Evolutionary conservation across 805 yeast genomes (phyloP).

Genomic region (Wickerhamiella alocasiicola): DNA sequence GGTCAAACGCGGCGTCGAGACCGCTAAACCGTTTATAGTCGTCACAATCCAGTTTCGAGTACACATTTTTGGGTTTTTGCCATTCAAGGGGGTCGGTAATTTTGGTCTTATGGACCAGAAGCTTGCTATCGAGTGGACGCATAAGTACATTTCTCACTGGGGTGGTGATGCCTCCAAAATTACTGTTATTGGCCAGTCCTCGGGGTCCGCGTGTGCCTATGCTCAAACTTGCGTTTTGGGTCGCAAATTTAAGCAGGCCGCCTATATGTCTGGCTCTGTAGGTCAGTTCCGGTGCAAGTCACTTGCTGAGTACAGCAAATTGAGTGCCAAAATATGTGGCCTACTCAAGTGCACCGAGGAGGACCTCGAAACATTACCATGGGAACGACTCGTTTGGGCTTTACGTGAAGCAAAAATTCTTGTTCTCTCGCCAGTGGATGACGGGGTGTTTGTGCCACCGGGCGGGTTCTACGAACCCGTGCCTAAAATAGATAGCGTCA

Average conservation of each 20-base stretch:
- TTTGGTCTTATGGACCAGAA: constrained; percentile 39
- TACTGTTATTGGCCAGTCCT: constrained; percentile 36
- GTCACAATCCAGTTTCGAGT: constrained; percentile 32
- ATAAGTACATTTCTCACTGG: constrained; percentile 31
- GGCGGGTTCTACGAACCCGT: constrained; percentile 16
- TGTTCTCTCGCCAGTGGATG: constrained; percentile 22
- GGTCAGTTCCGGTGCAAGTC: constrained; percentile 7
- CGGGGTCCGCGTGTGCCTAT: constrained; percentile 36
- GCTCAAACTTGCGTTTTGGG: constrained; percentile 15
- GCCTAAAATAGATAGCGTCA: constrained; percentile 15
- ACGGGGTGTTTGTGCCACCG: constrained; percentile 20
- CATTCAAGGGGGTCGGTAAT: constrained; percentile 28
- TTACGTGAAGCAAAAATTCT: constrained; percentile 18
- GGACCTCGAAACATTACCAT: constrained; percentile 18
- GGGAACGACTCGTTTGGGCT: constrained; percentile 21
- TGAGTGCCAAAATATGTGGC: constrained; percentile 14
- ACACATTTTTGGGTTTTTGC: constrained; percentile 32
- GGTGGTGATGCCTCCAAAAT: constrained; percentile 37
- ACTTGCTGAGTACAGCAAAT: constrained; percentile 16
- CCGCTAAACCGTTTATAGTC: constrained; percentile 25
- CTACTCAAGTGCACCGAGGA: constrained; percentile 15
- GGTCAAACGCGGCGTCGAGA: constrained; percentile 18
- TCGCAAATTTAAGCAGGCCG: constrained; percentile 20
- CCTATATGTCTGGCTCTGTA: constrained; percentile 22
- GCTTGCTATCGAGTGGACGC: constrained; percentile 36